Base-by-base conservation (phyloP, 768 basidiomycete species). In the Collybiopsis confluens region DNA sequence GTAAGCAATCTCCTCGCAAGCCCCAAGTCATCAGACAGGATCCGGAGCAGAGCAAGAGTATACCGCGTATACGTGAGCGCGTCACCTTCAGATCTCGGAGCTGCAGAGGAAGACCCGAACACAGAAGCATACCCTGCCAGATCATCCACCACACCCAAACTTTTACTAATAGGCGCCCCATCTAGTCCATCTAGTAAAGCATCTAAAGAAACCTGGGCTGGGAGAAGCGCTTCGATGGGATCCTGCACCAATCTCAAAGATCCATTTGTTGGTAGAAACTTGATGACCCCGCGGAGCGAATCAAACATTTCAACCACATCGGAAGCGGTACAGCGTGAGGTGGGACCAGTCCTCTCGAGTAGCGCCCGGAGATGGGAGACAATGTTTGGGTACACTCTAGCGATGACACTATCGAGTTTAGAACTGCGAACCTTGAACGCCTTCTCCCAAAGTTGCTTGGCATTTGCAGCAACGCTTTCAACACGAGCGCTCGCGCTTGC, bases 31-130 rank as follows among this genome's bases (percentile, higher is more conserved):
- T 78, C 70, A 4, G 71, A 59, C 54, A 91, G 71, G 24, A 81
- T 64, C 1, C 77, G 70, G 2, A 91, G 65, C 4, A 90, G 66
- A 0, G 82, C 83, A 33, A 68, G 65, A 11, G 83, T 74, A 4
- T 76, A 70, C 16, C 93, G 82, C 2, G 85, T 82, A 62, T 92
- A 92, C 0, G 88, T 86, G 15, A 70, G 67, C 18, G 61, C 61
- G 59, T 92, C 83, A 27, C 67, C 67, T 7, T 28, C 16, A 28
- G 37, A 26, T 36, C 10, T 24, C 27, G 56, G 26, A 35, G 59
- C 54, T 2, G 56, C 54, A 28, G 67, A 65, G 3, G 60, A 54
- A 1, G 70, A 62, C 1, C 62, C 51, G 45, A 54, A 48, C 15
- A 24, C 0, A 82, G 78, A 7, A 81, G 80, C 27, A 89, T 73